phyloP scores from a whole-genome alignment of 1,139 yeast species.

The Blastobotrys apis region DNA sequence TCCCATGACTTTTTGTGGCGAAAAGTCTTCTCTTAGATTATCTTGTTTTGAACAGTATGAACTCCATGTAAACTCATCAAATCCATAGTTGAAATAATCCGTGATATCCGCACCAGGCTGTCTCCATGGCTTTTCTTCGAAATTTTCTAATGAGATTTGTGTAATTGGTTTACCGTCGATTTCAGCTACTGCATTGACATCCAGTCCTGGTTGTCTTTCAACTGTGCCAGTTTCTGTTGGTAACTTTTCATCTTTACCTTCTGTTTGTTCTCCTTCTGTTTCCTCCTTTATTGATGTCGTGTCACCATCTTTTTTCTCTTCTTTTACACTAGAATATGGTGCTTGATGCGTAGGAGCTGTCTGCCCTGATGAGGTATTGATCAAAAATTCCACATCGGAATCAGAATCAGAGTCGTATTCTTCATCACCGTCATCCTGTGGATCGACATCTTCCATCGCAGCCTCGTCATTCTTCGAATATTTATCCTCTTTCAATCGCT shows the following conservation, averaged over 20 bases:
- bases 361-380: slow-evolving; percentile 44
- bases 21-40: slow-evolving; percentile 70
- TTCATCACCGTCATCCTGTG: slow-evolving; percentile 34
- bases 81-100: slow-evolving; percentile 94
- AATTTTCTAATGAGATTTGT: slow-evolving; percentile 71
- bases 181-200: slow-evolving; percentile 73
- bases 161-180: slow-evolving; percentile 82
- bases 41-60: slow-evolving; percentile 90
- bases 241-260: slow-evolving; percentile 23
- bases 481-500: slow-evolving; percentile 30
- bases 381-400: slow-evolving; percentile 60
- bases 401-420: slow-evolving; percentile 30
- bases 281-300: slow-evolving; percentile 10
- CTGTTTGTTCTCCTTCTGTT: slow-evolving; percentile 20
- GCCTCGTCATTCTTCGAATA: slow-evolving; percentile 12
- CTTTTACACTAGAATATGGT: slow-evolving; percentile 15
- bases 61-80: slow-evolving; percentile 94
- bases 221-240: too few species aligned
- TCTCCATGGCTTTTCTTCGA: slow-evolving; percentile 96
- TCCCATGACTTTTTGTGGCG: slow-evolving; percentile 47
- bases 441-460: slow-evolving; percentile 28
- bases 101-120: slow-evolving; percentile 93
- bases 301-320: slow-evolving; percentile 25
- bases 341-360: slow-evolving; percentile 32
- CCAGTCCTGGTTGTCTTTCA: slow-evolving; percentile 48